Base-by-base conservation (phyloP, 202 grass and related monocot species). In the Carex arenaria region DNA sequence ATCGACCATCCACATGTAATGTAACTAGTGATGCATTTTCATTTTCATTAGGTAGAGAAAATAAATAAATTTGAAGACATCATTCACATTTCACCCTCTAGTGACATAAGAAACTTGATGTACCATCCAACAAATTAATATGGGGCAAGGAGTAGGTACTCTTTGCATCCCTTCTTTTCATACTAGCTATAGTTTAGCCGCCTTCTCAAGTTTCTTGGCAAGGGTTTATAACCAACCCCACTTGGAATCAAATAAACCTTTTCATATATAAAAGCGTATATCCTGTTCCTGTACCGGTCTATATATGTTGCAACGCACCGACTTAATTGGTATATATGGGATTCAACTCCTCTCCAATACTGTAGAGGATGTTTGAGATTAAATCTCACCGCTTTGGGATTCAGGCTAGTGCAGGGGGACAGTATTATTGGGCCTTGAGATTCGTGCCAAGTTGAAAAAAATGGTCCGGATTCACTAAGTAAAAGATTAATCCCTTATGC, bases 41-140 rank as follows among this genome's bases (percentile, higher is more conserved):
- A 49, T 77, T 77, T 56, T 19, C 52, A 77, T 77, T 77, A 57
- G 72, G 72, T 77, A 77, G 52, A 77, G 72, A 38, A 34, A 70
- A 40, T 18, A 74, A 57, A n/a, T 49, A n/a, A 57, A 19, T 26
- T 59, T 78, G 15, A 60, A 60, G 14, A 12, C 73, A 78, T 78
- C 73, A 78, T 77, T 77, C 30, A 36, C 2, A n/a, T n/a, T n/a
- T n/a, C n/a, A n/a, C n/a, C n/a, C n/a, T 65, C 49, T 19, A 70
- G 49, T 89, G 87, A 83, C 84, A 86, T 86, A 89, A 40, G 87
- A 85, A 78, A 83, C 79, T 89, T 89, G 42, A 80, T 85, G 52
- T 42, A 42, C 51, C 61, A 72, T 83, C 69, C 87, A 86, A 89
- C 80, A 64, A 68, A 65, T n/a, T n/a, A n/a, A n/a, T 1, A 89